phyloP scores from a whole-genome alignment of 768 basidiomycete genomes.

The Tremella yokohamensis region DNA sequence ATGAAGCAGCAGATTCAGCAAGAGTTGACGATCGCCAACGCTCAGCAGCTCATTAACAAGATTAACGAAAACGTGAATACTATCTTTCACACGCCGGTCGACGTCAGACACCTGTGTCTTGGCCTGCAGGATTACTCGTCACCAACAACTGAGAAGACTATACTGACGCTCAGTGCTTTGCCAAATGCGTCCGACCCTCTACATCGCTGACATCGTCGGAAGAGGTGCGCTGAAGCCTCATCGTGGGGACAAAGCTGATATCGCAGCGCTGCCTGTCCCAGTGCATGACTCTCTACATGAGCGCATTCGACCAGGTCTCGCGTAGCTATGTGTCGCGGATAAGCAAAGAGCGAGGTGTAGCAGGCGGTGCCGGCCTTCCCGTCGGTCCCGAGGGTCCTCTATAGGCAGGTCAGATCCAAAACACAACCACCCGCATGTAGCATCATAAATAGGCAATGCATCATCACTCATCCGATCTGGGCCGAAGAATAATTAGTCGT shows the following conservation, averaged over 20 bases:
- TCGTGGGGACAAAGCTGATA: constrained; percentile 1
- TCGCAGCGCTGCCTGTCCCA: constrained; percentile 44
- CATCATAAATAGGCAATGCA: not conserved
- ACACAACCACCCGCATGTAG: not conserved
- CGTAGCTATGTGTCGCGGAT: constrained; percentile 46
- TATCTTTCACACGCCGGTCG: not conserved
- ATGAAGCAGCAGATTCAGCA: constrained; percentile 50
- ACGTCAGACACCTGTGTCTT: constrained; percentile 5
- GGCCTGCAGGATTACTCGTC: not conserved
- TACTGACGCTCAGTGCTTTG: constrained; percentile 44
- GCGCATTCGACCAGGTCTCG: constrained; percentile 50
- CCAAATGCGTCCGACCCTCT: constrained; percentile 46
- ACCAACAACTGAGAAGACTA: too few species aligned
- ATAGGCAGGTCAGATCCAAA: not conserved
- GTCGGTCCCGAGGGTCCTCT: not conserved
- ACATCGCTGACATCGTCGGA: constrained; percentile 46
- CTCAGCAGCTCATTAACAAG: constrained; percentile 50
- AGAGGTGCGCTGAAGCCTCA: constrained; percentile 31
- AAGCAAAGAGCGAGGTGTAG: constrained; percentile 33
- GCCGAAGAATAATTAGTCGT: constrained; percentile 1
- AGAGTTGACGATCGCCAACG: constrained; percentile 49
- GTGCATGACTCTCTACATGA: constrained; percentile 50
- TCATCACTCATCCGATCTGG: constrained; percentile 1
- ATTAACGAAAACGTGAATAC: constrained; percentile 50
- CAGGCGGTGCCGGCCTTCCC: not conserved